A percentile compares a stretch with the other conserved stretches of the same genome.
phyloP scores from a whole-genome alignment of 148 eudicot genomes.

The Persicaria maculosa region DNA sequence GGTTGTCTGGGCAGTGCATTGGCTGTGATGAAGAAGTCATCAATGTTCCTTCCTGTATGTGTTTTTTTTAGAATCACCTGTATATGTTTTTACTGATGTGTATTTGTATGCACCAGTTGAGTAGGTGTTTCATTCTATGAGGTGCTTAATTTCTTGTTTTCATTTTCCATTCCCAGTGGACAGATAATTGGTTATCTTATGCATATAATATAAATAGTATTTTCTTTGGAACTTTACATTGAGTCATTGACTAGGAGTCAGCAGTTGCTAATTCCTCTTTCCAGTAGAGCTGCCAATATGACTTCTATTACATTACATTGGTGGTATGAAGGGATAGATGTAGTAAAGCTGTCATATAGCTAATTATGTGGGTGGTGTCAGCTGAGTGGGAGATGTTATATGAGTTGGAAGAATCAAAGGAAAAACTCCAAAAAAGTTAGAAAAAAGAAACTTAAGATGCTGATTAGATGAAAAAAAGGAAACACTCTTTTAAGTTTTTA shows the following conservation, averaged over 20 bases:
- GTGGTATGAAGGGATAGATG: background rate
- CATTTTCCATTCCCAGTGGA: background rate
- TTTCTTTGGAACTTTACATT: background rate
- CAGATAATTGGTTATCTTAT: background rate
- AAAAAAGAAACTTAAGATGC: background rate
- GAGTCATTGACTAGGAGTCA: background rate
- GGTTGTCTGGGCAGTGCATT: slow-evolving; percentile 90
- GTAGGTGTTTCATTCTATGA: background rate
- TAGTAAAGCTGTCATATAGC: background rate
- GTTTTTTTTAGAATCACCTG: slow-evolving; percentile 29
- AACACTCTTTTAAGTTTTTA: background rate
- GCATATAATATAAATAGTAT: background rate
- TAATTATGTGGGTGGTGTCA: background rate
- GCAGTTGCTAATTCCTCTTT: background rate
- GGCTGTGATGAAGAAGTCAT: slow-evolving; percentile 76
- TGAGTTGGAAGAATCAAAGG: background rate
- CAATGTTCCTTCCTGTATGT: slow-evolving; percentile 70
- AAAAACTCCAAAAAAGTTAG: background rate
- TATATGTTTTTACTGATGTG: slow-evolving; percentile 21
- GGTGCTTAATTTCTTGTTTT: background rate
- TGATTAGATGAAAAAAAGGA: background rate
- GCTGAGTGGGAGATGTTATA: background rate
- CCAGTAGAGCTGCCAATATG: background rate
- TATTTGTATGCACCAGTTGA: background rate
- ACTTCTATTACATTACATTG: background rate